Evolutionary conservation across 768 basidiomycete species (phyloP), one percentile per base, ranked within the genome.

Genomic region (Glaciozyma antarctica): DNA sequence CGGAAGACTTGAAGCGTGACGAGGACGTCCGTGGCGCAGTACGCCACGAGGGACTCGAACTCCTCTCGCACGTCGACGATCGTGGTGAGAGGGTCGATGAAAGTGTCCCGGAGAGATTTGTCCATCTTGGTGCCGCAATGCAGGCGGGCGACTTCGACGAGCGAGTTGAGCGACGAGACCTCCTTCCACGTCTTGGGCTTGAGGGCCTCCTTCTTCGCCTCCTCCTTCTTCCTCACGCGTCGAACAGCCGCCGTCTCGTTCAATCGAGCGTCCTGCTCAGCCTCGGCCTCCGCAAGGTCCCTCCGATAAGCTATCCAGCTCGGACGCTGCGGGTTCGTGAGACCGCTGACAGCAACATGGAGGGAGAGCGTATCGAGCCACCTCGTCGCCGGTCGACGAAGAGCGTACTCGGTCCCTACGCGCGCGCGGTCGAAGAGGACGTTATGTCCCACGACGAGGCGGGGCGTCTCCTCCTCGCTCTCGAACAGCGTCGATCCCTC

Each of bases 291-390:
- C 19, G 67, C 58, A 3, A 17, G 21, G 38, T 48, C 47, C 75
- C 93, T 94, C 60, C 85, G 82, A 73, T 90, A 84, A 73, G 86
- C 86, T 79, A 85, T 84, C 94, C 94, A 99, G 3, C 86, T 87
- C 1, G 91, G 90, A 2, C 93, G 85, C 75, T 98, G 95, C 70
- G 90, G 88, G 0, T 90, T 90, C 1, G 92, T 93, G 62, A 98
- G 92, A 10, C 95, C 93, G 66, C 86, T 88, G 15, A 91, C 87
- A 13, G 95, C 90, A 58, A 92, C 86, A 75, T 99, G 94, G 9
- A 99, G 80, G 1, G 91, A 84, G 84, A 99, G 90, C 0, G 94
- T 99, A 75, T 98, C 94, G 57, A 97, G 76, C 75, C 88, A 99
- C 9, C 93, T 84, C 43, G 82, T 91, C 58, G 81, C 77, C 0